Conservation (phyloP, 1,139 yeast species). For the Entelexis sorbosivorans region DNA sequence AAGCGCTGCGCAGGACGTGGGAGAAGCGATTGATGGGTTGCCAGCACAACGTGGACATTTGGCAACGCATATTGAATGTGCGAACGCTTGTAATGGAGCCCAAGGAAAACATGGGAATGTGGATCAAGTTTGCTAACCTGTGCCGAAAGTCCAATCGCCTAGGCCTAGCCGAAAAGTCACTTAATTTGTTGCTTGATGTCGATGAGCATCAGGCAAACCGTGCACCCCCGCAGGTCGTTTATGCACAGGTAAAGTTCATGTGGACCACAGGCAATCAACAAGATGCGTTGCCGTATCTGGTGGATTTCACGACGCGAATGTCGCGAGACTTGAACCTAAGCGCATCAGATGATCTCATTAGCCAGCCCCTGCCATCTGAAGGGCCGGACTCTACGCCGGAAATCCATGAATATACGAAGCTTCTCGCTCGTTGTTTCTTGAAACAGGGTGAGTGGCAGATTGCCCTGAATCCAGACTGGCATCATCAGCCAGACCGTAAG, state of each 20-base stretch:
- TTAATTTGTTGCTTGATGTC: conserved; percentile 57
- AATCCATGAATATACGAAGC: conserved; percentile 71
- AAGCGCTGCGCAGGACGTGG: conserved; percentile 84
- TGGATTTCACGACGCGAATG: conserved; percentile 84
- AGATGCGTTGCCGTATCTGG: conserved; percentile 75
- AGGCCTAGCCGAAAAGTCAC: conserved; percentile 84
- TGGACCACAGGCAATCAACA: conserved; percentile 90
- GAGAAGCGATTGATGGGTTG: conserved; percentile 84
- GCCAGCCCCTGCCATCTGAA: conserved; percentile 74
- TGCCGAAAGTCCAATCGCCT: conserved; percentile 90
- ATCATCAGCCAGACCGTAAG: conserved; percentile 51
- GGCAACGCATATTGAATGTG: conserved; percentile 94
- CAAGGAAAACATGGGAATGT: conserved; percentile 92
- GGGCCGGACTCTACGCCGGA: conserved; percentile 31
- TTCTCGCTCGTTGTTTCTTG: conserved; percentile 85
- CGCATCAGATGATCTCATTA: conserved; percentile 61
- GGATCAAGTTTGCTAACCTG: conserved; percentile 95
- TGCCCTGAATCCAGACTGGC: conserved; percentile 67
- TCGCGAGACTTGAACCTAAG: conserved; percentile 53
- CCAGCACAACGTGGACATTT: conserved; percentile 91
- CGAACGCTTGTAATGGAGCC: conserved; percentile 90
- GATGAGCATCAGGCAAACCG: conserved; percentile 46
- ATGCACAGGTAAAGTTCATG: conserved; percentile 91
- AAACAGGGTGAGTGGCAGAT: conserved; percentile 99
- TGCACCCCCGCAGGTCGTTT: conserved; percentile 72